Evolutionary conservation across 345 rosid genomes (phyloP).

Genomic region (Salix exigua): DNA sequence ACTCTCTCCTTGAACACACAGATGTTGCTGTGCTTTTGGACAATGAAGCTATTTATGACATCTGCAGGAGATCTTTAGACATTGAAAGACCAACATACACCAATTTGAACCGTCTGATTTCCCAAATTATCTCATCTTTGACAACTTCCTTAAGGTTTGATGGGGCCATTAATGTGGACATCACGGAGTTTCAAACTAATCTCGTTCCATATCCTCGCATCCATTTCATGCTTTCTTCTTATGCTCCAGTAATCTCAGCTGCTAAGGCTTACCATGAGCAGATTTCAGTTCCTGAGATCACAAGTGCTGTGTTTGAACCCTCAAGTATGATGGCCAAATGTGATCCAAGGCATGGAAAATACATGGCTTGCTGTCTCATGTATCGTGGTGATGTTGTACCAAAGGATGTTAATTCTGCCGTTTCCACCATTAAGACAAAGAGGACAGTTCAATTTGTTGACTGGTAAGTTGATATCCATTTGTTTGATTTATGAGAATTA

Average conservation of each 20-base stretch:
- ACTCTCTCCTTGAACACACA: slow-evolving; percentile 79
- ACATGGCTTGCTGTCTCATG: slow-evolving; percentile 88
- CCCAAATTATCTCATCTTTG: neutral
- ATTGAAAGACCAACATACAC: slow-evolving; percentile 45
- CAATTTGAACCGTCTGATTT: neutral
- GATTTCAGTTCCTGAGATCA: neutral
- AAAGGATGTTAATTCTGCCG: slow-evolving; percentile 77
- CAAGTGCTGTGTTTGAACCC: slow-evolving; percentile 69
- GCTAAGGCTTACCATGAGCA: slow-evolving; percentile 1
- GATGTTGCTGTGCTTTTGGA: slow-evolving; percentile 77
- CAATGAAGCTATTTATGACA: slow-evolving; percentile 81
- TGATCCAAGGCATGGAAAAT: slow-evolving; percentile 83
- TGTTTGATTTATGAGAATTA: too few species aligned
- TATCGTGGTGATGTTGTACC: slow-evolving; percentile 81
- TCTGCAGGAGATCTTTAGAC: slow-evolving; percentile 73
- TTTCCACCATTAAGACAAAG: slow-evolving; percentile 71
- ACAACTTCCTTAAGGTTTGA: slow-evolving; percentile 4
- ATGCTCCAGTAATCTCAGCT: neutral
- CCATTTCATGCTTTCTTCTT: slow-evolving; percentile 2
- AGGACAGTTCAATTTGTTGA: slow-evolving; percentile 79
- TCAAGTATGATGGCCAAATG: slow-evolving; percentile 87
- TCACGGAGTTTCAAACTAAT: neutral
- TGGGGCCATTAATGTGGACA: slow-evolving; percentile 2
- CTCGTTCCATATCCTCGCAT: neutral
- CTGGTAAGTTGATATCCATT: slow-evolving; percentile 44